Conservation (phyloP, 352 stramenopile species). For the Pythium vanterpoolii region DNA sequence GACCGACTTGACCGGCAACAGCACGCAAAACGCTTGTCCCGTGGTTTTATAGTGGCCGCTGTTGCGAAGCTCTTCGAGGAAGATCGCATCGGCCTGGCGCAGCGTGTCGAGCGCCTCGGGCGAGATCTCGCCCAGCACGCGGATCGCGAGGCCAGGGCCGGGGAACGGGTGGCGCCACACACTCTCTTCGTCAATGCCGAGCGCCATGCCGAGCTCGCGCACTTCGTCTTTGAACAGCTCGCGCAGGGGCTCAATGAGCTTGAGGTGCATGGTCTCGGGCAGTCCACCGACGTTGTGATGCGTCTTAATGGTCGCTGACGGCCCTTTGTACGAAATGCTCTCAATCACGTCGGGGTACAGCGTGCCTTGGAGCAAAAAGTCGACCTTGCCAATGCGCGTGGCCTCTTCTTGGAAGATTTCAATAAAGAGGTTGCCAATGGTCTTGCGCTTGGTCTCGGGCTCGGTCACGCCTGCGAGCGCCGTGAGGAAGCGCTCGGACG, state of each 20-base stretch:
- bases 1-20: constrained; percentile 97
- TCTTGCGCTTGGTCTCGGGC: constrained; percentile 98
- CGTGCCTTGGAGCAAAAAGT: constrained; percentile 98
- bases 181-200: constrained; percentile 97
- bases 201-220: constrained; percentile 94
- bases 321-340: constrained; percentile 98
- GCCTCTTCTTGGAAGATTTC: constrained; percentile 96
- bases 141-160: constrained; percentile 97
- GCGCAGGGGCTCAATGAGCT: constrained; percentile 98
- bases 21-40: constrained; percentile 97
- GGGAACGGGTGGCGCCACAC: constrained; percentile 99
- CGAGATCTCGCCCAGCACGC: constrained; percentile 97
- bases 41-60: constrained; percentile 98
- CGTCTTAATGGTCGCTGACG: constrained; percentile 99
- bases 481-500: constrained; percentile 94
- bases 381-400: constrained; percentile 76
- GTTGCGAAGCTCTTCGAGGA: constrained; percentile 96
- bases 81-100: constrained; percentile 97
- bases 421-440: constrained; percentile 99
- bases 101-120: constrained; percentile 94
- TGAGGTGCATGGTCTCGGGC: constrained; percentile 97
- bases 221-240: constrained; percentile 99
- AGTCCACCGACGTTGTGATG: constrained; percentile 99
- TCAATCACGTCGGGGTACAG: constrained; percentile 99
- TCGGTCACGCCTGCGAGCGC: constrained; percentile 94